Percentiles rank a stretch among this genome's conserved stretches.
Conservation (phyloP, 2,329 filamentous ascomycete genomes). For the Karstenula rhodostoma region DNA sequence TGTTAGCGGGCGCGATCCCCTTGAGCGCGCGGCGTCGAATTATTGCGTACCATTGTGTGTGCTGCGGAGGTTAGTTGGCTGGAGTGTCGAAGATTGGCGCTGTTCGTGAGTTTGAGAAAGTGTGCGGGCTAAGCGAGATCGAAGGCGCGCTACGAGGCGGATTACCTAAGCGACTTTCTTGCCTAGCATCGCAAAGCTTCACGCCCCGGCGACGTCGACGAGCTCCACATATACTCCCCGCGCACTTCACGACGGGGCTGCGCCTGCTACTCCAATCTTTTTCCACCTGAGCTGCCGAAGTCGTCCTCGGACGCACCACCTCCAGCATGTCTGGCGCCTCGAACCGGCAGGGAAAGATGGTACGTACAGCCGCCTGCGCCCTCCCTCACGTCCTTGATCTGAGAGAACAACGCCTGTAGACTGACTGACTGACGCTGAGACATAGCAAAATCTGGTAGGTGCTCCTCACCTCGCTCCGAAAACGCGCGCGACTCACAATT, state of each 20-base stretch:
- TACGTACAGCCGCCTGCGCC: conserved; percentile 63
- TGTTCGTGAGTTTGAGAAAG: conserved; percentile 34
- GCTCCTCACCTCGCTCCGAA: conserved; percentile 26
- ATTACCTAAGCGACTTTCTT: conserved; percentile 21
- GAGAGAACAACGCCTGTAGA: conserved; percentile 55
- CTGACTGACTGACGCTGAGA: conserved; percentile 51
- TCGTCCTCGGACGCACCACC: conserved; percentile 54
- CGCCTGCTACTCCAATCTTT: conserved; percentile 14
- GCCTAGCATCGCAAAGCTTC: conserved; percentile 29
- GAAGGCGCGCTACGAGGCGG: conserved; percentile 17
- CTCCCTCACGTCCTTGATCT: conserved; percentile 44
- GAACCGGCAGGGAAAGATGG: conserved; percentile 99
- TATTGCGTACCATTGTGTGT: conserved; percentile 49
- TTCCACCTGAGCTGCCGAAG: conserved; percentile 30
- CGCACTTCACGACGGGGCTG: conserved; percentile 29
- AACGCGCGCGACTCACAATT: conserved; percentile 30
- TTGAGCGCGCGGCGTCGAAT: background rate
- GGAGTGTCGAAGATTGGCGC: conserved; percentile 39
- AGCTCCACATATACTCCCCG: conserved; percentile 37
- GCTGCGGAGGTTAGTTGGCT: conserved; percentile 49
- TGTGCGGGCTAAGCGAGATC: conserved; percentile 25
- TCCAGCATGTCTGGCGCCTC: conserved; percentile 54
- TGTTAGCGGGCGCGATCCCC: conserved; percentile 31
- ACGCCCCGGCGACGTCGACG: conserved; percentile 20
- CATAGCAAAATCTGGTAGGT: conserved; percentile 72